Evolutionary conservation across 768 basidiomycete genomes (phyloP).

Genomic region (Suillus spraguei): DNA sequence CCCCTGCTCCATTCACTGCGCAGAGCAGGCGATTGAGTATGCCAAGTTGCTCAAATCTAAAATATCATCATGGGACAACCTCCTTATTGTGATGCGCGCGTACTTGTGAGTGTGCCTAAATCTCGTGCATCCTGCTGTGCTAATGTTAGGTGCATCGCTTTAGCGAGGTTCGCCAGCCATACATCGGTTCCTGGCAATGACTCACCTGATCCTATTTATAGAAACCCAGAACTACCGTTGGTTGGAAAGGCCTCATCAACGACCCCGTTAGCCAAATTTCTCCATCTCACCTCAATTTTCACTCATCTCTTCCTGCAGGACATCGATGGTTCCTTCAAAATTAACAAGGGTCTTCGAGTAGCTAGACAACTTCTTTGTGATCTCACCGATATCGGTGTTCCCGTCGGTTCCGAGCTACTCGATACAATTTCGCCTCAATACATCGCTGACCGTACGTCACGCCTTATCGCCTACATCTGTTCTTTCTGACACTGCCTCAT

Average conservation of each 20-base stretch:
- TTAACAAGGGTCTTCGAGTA: slow-evolving; percentile 94
- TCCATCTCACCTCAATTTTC: background rate
- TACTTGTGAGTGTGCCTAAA: slow-evolving; percentile 75
- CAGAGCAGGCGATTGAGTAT: slow-evolving; percentile 84
- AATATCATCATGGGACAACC: slow-evolving; percentile 67
- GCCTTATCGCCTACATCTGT: background rate
- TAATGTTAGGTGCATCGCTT: slow-evolving; percentile 32
- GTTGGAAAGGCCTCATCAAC: slow-evolving; percentile 95
- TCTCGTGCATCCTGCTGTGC: background rate
- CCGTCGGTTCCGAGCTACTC: slow-evolving; percentile 93
- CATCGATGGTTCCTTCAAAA: slow-evolving; percentile 91
- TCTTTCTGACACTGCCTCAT: slow-evolving; percentile 8
- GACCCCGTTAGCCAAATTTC: slow-evolving; percentile 59
- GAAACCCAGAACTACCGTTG: slow-evolving; percentile 97
- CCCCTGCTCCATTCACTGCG: slow-evolving; percentile 93
- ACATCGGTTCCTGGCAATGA: background rate
- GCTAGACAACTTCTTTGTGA: slow-evolving; percentile 91
- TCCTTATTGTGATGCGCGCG: slow-evolving; percentile 93
- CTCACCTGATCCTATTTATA: slow-evolving; percentile 34
- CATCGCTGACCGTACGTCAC: slow-evolving; percentile 68
- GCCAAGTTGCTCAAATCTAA: slow-evolving; percentile 72
- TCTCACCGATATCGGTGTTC: slow-evolving; percentile 85
- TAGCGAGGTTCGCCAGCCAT: slow-evolving; percentile 40
- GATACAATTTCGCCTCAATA: slow-evolving; percentile 86
- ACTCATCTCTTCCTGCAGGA: slow-evolving; percentile 40